These are phyloP conservation scores for Amoebophrya sp. DNA, from an alignment of 169 alveolate genomes.

Conservation along the genomic window DNA sequence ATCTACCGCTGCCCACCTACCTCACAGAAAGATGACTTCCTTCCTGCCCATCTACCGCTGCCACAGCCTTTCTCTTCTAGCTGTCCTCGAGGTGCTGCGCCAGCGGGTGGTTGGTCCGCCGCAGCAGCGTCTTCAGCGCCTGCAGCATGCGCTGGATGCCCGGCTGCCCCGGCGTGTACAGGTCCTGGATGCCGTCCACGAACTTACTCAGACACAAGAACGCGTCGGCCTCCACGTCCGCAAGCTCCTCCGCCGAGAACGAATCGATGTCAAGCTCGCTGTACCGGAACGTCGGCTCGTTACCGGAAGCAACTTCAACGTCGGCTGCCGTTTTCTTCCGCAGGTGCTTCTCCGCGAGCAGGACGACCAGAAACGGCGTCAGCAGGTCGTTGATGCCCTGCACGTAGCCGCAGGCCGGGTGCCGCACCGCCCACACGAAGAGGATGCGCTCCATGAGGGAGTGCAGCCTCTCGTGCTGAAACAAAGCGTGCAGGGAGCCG, in stretches of 20 bases:
- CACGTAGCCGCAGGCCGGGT: slow-evolving; percentile 85
- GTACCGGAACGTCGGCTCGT: no score
- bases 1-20: no score
- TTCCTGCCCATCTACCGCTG: no score
- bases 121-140: slow-evolving; percentile 56
- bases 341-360: slow-evolving; percentile 31
- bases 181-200: slow-evolving; percentile 65
- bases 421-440: slow-evolving; percentile 73
- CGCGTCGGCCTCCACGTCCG: slow-evolving; percentile 66
- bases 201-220: slow-evolving; percentile 67
- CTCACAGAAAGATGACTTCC: no score
- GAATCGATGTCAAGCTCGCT: no score
- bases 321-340: no score
- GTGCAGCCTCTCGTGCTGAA: slow-evolving; percentile 49
- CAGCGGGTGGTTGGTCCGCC: slow-evolving; percentile 54
- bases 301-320: no score
- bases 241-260: slow-evolving; percentile 37
- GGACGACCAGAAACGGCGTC: slow-evolving; percentile 50
- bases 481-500: slow-evolving; percentile 47
- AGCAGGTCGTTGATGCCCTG: slow-evolving; percentile 77
- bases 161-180: slow-evolving; percentile 71
- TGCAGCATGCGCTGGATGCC: slow-evolving; percentile 68
- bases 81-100: slow-evolving; percentile 58
- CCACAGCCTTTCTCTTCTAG: no score
- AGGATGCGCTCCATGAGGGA: slow-evolving; percentile 64